Evolutionary conservation across 2,329 filamentous ascomycete genomes (phyloP).

Genomic region (Hirsutella thompsonii): DNA sequence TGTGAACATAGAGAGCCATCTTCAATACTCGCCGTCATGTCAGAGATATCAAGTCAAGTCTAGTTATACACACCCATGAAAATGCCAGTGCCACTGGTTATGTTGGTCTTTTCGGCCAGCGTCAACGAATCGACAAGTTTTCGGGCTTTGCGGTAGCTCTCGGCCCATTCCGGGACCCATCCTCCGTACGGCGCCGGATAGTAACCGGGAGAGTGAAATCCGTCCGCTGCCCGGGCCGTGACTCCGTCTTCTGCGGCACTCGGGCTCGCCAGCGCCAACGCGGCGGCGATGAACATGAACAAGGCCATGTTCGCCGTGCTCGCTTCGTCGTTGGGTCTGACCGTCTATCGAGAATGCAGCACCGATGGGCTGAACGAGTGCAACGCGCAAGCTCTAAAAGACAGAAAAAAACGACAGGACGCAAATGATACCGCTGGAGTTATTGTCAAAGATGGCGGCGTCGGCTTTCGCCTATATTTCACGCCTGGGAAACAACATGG

Average conservation of each 20-base stretch:
- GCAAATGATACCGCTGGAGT: too few relatives aligned
- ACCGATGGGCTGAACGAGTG: too few relatives aligned
- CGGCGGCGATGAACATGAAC: not conserved
- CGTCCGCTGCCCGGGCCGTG: not conserved
- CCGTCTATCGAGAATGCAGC: too few relatives aligned
- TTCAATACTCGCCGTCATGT: not conserved
- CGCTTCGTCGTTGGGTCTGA: too few relatives aligned
- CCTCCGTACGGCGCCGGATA: slow-evolving; percentile 64
- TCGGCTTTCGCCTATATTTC: too few relatives aligned
- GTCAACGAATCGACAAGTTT: slow-evolving; percentile 63
- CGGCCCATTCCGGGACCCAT: slow-evolving; percentile 55
- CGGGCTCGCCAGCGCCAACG: not conserved
- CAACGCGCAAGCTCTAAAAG: too few relatives aligned
- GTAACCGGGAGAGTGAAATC: slow-evolving; percentile 32
- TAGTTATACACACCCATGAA: slow-evolving; percentile 45
- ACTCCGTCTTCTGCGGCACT: not conserved
- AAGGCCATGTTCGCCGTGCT: too few relatives aligned
- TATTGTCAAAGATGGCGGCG: too few relatives aligned
- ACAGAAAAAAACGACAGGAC: too few relatives aligned
- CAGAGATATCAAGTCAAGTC: not conserved
- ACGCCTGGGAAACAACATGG: too few relatives aligned
- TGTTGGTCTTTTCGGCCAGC: slow-evolving; percentile 67
- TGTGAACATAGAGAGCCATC: too few relatives aligned
- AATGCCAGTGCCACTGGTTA: slow-evolving; percentile 58
- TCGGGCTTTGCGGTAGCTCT: slow-evolving; percentile 58